Conservation (phyloP, 257 asterid genomes). For the Solanum pinnatisectum region DNA sequence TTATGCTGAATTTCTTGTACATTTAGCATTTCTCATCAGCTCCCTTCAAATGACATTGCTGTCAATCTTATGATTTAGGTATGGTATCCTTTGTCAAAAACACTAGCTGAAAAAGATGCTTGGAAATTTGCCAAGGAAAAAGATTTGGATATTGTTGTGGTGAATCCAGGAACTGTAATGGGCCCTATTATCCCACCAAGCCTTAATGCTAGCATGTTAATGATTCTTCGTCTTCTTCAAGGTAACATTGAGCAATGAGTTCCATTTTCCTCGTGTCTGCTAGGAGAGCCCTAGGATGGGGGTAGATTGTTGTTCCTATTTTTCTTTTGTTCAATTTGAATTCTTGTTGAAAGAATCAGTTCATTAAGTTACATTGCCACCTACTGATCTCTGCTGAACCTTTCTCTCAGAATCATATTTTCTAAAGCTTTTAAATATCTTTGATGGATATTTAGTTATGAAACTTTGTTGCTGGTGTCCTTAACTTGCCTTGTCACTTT, state of each 20-base stretch:
- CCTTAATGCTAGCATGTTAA: conserved; percentile 66
- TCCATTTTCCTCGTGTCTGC: background rate
- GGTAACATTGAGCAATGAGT: conserved; percentile 29
- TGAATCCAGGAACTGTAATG: conserved; percentile 81
- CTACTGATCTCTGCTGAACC: background rate
- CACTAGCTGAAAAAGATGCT: conserved; percentile 86
- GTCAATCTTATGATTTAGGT: conserved; percentile 26
- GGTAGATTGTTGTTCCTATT: background rate
- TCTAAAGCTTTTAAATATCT: background rate
- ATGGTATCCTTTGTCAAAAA: conserved; percentile 90
- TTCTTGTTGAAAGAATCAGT: background rate
- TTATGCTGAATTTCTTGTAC: background rate
- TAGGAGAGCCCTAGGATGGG: background rate
- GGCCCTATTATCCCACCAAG: conserved; percentile 73
- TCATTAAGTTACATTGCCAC: background rate
- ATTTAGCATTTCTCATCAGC: background rate
- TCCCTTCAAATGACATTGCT: background rate
- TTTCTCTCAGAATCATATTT: background rate
- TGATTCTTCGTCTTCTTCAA: conserved; percentile 72
- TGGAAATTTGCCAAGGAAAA: conserved; percentile 82
- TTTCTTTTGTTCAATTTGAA: background rate
- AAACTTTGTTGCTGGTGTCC: background rate
- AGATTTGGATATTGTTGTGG: conserved; percentile 67
- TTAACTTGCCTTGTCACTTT: conserved; percentile 8
- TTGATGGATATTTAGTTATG: background rate